A percentile compares a stretch with the other conserved stretches of the same genome.
Conservation (phyloP, 1,284 basidiomycete species). For the Heterobasidion occidentale region DNA sequence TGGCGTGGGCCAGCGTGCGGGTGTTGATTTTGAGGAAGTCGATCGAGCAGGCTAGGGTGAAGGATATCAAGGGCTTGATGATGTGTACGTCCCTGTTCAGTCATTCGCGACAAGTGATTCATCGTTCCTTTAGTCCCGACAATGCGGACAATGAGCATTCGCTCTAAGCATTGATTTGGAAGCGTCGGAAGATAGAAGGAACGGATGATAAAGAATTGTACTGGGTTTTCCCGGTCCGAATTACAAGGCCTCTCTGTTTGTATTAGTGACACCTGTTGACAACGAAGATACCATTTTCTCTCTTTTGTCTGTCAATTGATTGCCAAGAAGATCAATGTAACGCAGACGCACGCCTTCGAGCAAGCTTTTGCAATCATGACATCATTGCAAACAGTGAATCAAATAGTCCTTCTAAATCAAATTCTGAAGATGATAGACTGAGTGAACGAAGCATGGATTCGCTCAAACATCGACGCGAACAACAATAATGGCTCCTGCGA, state of each 20-base stretch:
- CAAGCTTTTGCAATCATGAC: no score
- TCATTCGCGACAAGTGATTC: constrained; percentile 3
- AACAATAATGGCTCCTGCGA: constrained; percentile 50
- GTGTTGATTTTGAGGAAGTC: constrained; percentile 50
- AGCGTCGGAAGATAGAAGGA: neutral
- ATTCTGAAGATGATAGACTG: constrained; percentile 23
- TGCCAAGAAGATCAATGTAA: no score
- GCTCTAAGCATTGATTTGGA: constrained; percentile 20
- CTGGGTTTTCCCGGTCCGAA: neutral
- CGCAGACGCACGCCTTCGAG: no score
- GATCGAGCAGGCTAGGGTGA: constrained; percentile 46
- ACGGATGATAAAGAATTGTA: neutral
- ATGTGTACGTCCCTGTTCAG: constrained; percentile 43
- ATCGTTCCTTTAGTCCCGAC: constrained; percentile 41
- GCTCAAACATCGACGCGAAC: constrained; percentile 38
- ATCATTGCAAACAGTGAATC: no score
- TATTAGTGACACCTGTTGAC: no score
- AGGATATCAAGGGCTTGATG: constrained; percentile 59
- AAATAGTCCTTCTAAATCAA: constrained; percentile 6
- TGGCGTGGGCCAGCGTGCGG: constrained; percentile 52
- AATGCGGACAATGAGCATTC: constrained; percentile 60
- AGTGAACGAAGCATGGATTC: constrained; percentile 32
- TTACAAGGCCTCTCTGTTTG: no score
- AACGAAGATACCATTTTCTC: no score
- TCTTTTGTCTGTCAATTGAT: no score